Percentiles rank a stretch among this genome's conserved stretches.
These are phyloP conservation scores for Arthrobotrys musiformis DNA, from an alignment of 2,329 filamentous ascomycete species.

Conservation along the genomic window DNA sequence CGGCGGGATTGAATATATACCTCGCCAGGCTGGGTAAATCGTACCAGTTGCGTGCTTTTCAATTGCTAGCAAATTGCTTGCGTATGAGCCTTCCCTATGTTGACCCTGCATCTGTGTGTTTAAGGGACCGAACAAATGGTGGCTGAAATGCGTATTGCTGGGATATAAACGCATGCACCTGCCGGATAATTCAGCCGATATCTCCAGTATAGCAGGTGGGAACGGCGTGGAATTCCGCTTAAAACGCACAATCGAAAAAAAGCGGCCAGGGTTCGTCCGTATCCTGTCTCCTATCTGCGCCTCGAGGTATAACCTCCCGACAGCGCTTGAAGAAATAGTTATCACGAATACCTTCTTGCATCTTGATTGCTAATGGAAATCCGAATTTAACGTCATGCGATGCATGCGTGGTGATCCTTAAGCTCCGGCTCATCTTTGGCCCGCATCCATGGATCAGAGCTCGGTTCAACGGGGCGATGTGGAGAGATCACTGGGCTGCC, in stretches of 20 bases:
- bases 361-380: not conserved
- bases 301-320: not conserved
- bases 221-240: not conserved
- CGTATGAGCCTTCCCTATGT: not conserved
- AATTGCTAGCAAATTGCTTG: not conserved
- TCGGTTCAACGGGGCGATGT: not conserved
- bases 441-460: constrained; percentile 9
- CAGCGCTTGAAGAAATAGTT: not conserved
- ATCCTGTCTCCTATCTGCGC: not conserved
- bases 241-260: not conserved
- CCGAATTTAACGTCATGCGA: not conserved
- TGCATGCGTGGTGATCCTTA: not conserved
- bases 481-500: not conserved
- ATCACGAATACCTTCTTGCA: not conserved
- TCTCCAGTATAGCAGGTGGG: not conserved
- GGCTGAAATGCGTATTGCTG: constrained; percentile 10
- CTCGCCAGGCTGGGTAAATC: not conserved
- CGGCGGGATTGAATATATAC: not conserved
- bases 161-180: constrained; percentile 7
- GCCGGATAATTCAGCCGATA: constrained; percentile 34
- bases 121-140: not conserved
- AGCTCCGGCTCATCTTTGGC: constrained; percentile 12
- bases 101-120: not conserved
- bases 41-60: constrained; percentile 4
- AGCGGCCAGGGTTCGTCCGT: not conserved